A percentile compares a stretch with the other conserved stretches of the same genome.
Conservation (phyloP, 2,329 filamentous ascomycete species). For the Ophiobolus disseminans region DNA sequence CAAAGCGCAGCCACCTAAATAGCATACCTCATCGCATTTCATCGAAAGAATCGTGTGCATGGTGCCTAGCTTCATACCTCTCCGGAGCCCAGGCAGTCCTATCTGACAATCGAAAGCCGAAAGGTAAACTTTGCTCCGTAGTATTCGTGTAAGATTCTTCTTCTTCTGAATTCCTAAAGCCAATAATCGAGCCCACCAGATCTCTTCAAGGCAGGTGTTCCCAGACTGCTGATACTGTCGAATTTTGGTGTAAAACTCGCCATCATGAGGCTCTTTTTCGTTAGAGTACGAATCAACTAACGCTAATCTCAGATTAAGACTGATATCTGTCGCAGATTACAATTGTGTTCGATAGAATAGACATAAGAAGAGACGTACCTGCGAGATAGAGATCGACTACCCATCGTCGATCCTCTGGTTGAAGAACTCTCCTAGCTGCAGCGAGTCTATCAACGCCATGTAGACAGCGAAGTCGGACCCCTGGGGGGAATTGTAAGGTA, state of each 20-base stretch:
- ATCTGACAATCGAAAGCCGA: constrained; percentile 6
- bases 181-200: constrained; percentile 6
- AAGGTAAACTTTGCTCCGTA: not conserved
- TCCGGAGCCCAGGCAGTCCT: constrained; percentile 6
- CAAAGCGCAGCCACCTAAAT: too few species aligned
- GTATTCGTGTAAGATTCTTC: constrained; percentile 4
- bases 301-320: constrained; percentile 2
- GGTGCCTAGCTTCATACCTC: constrained; percentile 7
- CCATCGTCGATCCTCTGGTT: constrained; percentile 1
- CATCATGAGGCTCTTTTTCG: constrained; percentile 13
- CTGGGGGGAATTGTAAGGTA: not conserved
- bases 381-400: constrained; percentile 5
- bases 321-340: constrained; percentile 10
- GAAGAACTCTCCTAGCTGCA: not conserved
- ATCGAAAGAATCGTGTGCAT: constrained; percentile 10
- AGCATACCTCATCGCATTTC: constrained; percentile 41
- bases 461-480: constrained; percentile 1
- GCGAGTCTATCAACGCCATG: not conserved
- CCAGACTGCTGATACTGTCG: constrained; percentile 21
- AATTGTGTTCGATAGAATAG: not conserved
- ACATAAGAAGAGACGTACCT: constrained; percentile 1
- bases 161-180: not conserved
- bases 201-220: constrained; percentile 18
- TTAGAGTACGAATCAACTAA: constrained; percentile 15
- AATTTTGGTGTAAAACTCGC: constrained; percentile 24